Base-by-base conservation (phyloP, 2,329 filamentous ascomycete genomes). In the Hyphodiscus sp. region DNA sequence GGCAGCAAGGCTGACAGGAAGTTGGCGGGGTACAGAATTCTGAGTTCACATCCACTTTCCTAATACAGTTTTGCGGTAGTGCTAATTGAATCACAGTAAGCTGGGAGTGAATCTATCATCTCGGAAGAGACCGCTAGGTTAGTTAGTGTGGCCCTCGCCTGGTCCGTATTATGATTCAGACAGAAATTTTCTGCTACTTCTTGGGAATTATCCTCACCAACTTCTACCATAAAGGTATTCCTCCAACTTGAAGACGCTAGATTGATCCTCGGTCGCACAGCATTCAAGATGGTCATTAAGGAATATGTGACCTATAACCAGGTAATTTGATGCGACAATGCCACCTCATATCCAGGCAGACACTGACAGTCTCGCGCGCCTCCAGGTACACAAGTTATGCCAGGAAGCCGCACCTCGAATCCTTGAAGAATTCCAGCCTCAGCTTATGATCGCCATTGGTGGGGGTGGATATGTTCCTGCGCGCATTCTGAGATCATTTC, bases 381-480 rank as follows among this genome's bases (percentile, higher is more conserved):
- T n/a, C 7, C 67, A 97, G 91, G 87, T 99, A 68, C 94, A 99
- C 83, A 95, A 96, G 75, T 83, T 97, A 69, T 99, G 94, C 79
- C 88, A 96, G 75, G 79, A 86, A 69, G 84, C 90, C 18, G 94
- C 91, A 41, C 79, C 83, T 60, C 77, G 78, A 65, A 95, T 97
- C 70, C 84, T 99, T 65, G 76, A 85, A 69, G 83, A 89, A 16
- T 91, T 96, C 79, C 81, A 90, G 70, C 94, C 94, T 41, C 89
- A 96, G 72, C 87, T 99, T 64, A 96, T 99, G 81, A 95, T 99
- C 72, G 94, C 94, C 69, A 97, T 97, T 71, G 94, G 94, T 65
- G 94, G 94, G 61, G 94, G 94, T 66, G 94, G 94, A 67, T 99
- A 96, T 73, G 91, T 99, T 42, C 94, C 94, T 57, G 94, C 94